Conservation (phyloP, 768 basidiomycete genomes). For the Xerocomellus intermedius region DNA sequence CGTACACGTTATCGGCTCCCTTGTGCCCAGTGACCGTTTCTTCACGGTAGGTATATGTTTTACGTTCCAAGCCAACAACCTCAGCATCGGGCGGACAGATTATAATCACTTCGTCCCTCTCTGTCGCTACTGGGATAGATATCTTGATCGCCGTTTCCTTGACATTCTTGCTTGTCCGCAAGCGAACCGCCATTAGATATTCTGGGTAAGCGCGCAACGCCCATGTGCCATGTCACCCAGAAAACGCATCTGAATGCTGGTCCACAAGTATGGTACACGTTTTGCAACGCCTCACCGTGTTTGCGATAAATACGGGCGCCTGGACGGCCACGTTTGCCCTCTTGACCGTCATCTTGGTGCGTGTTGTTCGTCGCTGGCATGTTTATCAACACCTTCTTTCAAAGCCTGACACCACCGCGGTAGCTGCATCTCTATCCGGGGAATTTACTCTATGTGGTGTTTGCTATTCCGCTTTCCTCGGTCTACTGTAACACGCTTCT, state of each 20-base stretch:
- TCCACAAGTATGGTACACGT: not conserved
- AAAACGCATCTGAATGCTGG: not conserved
- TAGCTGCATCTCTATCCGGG: not conserved
- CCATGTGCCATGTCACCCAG: too few species aligned
- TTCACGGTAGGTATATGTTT: too few species aligned
- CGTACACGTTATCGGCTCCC: too few species aligned
- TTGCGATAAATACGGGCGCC: not conserved
- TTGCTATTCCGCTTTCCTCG: not conserved
- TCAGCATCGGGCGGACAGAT: too few species aligned
- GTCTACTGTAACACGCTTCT: conserved; percentile 7
- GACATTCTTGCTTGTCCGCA: too few species aligned
- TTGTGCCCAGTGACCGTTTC: too few species aligned
- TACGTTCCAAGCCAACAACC: too few species aligned
- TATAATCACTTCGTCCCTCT: too few species aligned
- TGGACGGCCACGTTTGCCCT: not conserved
- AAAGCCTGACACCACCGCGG: not conserved
- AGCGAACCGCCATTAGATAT: not conserved
- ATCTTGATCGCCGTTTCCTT: too few species aligned
- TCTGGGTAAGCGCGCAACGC: not conserved
- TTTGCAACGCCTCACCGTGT: not conserved
- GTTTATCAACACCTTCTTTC: not conserved
- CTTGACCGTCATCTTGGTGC: conserved; percentile 40
- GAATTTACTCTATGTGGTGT: not conserved
- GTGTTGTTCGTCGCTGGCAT: conserved; percentile 27
- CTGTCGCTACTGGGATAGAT: too few species aligned